Base-by-base conservation (phyloP, 1,139 yeast species). In the Hanseniaspora gamundiae region DNA sequence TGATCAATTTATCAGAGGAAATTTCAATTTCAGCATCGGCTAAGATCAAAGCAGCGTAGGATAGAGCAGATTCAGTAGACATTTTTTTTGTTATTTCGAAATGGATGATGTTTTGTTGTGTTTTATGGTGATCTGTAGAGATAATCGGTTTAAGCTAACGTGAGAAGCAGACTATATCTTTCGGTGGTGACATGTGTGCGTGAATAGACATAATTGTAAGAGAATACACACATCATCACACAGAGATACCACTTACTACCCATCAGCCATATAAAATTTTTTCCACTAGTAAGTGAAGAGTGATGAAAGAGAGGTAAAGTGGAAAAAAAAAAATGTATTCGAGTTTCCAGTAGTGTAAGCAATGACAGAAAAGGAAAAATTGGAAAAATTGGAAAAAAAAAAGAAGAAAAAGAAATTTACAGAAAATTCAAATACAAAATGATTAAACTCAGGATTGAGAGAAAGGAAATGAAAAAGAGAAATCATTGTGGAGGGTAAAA, bases 21-120 rank as follows among this genome's bases (percentile, higher is more conserved):
- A 81, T 76, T 69, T 80, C 88, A 61, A 81, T 69, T 55, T 80
- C 91, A 62, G 91, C 74, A 65, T 82, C 93, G 57, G 91, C 85
- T 68, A 82, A 78, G 74, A 82, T 81, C 67, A 82, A 74, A 64
- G 91, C 86, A 65, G 93, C 91, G 81, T 81, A 82, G 55, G 91
- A 79, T 66, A 82, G 75, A 66, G 87, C 81, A 61, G 86, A 70
- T 78, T 82, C 88, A 66, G 77, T 71, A 66, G 91, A 80, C 86
- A 80, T 80, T 66, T 56, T 69, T 56, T 45, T n/a, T n/a, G n/a
- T n/a, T n/a, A n/a, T n/a, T n/a, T n/a, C n/a, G n/a, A 47, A 47
- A 43, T 48, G 43, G 24, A 40, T 42, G 27, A 19, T 4, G 11
- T 52, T 49, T 54, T 51, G 42, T 46, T 46, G 50, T 44, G 17